Evolutionary conservation across 441 rosid species (phyloP), one percentile per base, ranked within the genome.

Genomic region (Adansonia rubrostipa): DNA sequence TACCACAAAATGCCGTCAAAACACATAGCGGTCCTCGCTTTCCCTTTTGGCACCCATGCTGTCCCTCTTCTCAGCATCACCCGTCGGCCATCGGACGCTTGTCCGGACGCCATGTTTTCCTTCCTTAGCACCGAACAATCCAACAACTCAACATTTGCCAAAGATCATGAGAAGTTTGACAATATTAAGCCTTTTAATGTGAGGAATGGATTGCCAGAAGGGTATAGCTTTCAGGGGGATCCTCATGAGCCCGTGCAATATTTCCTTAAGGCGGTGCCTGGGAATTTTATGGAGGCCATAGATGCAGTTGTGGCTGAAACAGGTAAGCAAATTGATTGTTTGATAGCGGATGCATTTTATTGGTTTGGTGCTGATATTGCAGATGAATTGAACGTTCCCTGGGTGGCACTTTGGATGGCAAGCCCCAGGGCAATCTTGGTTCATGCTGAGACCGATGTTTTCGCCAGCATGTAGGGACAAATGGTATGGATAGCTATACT

Each of bases 341-440:
- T 90, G 24, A 58, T 90, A 4, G 66, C 85, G 1, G 93, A 90
- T 42, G 92, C 86, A 1, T 88, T 90, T 61, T 73, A 74, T 10
- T 86, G 89, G 87, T 85, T 85, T 24, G 88, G 74, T 5, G 82
- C 64, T 5, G 89, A 86, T 9, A 28, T 86, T 71, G 90, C 91
- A 0, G 78, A 42, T 54, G 83, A 87, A 20, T 15, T 82, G 69
- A 54, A 71, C 3, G 84, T 85, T n/a, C 91, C 90, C 0, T 88
- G 93, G 93, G 77, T 90, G 57, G 56, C 90, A 0, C 53, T 83
- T 9, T 87, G 88, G 87, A 84, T 85, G 2, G 78, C 87, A 0
- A 85, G 89, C 0, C 88, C 90, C 19, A 85, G 82, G 9, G 58
- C 89, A 0, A 60, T 90, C 36, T 74, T 83, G n/a, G 8, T 82